Conservation (phyloP, 805 yeast species). For the Saturnispora besseyi region DNA sequence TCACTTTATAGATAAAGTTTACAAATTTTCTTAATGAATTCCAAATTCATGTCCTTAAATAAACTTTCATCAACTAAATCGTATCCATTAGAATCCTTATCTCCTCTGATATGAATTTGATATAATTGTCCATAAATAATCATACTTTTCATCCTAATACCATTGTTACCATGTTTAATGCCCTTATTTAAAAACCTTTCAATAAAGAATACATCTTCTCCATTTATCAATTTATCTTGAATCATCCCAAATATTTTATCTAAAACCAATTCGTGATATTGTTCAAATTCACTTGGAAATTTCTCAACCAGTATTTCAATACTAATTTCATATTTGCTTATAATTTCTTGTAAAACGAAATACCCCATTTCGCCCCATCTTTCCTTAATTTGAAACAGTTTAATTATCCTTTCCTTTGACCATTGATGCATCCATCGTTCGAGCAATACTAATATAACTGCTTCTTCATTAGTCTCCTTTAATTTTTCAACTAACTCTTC, state of each 20-base stretch:
- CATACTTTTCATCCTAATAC: conserved; percentile 10
- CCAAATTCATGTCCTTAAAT: conserved; percentile 5
- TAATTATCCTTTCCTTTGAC: background rate
- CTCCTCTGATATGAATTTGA: conserved; percentile 2
- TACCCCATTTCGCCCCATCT: background rate
- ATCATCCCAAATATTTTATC: conserved; percentile 3
- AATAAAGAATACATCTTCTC: conserved; percentile 13
- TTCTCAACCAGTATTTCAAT: background rate
- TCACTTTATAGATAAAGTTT: background rate
- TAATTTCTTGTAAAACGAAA: conserved; percentile 5
- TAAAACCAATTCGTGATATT: conserved; percentile 7
- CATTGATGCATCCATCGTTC: background rate
- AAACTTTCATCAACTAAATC: conserved; percentile 11
- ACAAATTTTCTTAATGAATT: background rate
- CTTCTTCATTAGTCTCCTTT: background rate
- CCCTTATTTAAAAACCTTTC: conserved; percentile 5
- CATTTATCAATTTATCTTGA: background rate
- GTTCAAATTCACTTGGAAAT: background rate
- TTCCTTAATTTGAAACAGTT: background rate
- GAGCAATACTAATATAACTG: background rate
- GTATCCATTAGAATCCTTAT: conserved; percentile 5
- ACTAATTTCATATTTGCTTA: background rate
- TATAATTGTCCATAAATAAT: conserved; percentile 5
- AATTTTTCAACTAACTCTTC: background rate
- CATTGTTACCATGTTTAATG: conserved; percentile 2